Evolutionary conservation across 202 grass and related monocot genomes (phyloP).

Genomic region (Carex arenaria): DNA sequence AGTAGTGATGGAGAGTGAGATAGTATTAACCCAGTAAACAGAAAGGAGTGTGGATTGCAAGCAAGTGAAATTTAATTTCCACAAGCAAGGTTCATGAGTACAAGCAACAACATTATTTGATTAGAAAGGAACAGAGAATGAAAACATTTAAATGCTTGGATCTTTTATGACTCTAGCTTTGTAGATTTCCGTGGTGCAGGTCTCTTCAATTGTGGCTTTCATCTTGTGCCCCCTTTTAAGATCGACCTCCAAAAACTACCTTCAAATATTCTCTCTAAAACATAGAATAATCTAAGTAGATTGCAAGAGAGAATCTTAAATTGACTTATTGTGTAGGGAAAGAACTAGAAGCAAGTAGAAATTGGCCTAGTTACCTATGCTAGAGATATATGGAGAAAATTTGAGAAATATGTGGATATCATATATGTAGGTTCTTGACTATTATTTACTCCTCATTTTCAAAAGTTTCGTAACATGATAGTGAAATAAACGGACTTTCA

Average conservation of each 20-base stretch:
- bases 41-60: constrained; percentile 14
- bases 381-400: neutral
- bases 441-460: neutral
- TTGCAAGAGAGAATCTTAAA: neutral
- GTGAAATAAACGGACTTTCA: neutral
- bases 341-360: neutral
- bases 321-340: neutral
- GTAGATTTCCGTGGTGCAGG: neutral
- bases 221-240: neutral
- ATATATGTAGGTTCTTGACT: too few relatives aligned
- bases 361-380: too few relatives aligned
- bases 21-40: neutral
- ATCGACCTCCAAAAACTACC: neutral
- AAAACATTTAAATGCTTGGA: neutral
- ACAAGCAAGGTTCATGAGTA: constrained; percentile 19
- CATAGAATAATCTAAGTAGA: neutral
- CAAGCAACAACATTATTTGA: constrained; percentile 13
- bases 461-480: neutral
- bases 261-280: neutral
- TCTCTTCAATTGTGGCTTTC: too few relatives aligned
- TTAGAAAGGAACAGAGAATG: neutral
- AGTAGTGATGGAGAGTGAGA: neutral
- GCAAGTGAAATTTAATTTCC: neutral
- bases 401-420: neutral
- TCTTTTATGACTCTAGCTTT: neutral